These are phyloP conservation scores for Acanthamoeba royreba DNA, from an alignment of 208 protist species.

Conservation along the genomic window DNA sequence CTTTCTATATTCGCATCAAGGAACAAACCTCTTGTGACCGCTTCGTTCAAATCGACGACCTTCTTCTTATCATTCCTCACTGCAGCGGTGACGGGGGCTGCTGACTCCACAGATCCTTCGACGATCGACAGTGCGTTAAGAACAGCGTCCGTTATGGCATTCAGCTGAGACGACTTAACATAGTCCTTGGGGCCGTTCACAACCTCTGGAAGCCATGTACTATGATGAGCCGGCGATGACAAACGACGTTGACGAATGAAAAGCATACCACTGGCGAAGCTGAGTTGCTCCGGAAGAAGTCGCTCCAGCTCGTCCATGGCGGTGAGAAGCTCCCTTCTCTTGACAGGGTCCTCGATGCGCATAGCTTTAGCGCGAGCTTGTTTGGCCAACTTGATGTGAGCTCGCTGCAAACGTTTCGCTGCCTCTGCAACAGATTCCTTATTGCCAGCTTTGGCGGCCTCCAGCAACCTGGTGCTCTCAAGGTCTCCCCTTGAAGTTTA, in stretches of 20 bases:
- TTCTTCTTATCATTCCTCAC: not conserved
- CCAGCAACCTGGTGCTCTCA: not conserved
- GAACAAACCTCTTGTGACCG: not conserved
- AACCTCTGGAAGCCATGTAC: not conserved
- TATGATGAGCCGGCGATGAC: not conserved
- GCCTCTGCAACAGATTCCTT: not conserved
- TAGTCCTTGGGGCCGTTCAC: not conserved
- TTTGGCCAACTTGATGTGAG: conserved; percentile 21
- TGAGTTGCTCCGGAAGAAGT: conserved; percentile 33
- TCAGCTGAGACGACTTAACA: not conserved
- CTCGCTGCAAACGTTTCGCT: not conserved
- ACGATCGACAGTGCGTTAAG: not conserved
- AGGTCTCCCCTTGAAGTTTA: not conserved
- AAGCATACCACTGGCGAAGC: not conserved
- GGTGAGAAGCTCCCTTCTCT: not conserved
- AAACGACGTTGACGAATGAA: too few species aligned
- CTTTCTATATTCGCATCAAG: not conserved
- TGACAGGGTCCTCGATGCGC: not conserved
- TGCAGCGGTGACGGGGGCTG: not conserved
- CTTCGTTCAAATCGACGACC: not conserved
- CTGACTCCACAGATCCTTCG: not conserved
- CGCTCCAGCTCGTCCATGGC: conserved; percentile 12
- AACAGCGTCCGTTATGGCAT: not conserved
- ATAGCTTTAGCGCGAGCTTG: not conserved
- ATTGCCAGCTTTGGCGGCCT: not conserved